Evolutionary conservation across 1,284 basidiomycete species (phyloP), one percentile per base, ranked within the genome.

Genomic region (Rugosomyces carneus): DNA sequence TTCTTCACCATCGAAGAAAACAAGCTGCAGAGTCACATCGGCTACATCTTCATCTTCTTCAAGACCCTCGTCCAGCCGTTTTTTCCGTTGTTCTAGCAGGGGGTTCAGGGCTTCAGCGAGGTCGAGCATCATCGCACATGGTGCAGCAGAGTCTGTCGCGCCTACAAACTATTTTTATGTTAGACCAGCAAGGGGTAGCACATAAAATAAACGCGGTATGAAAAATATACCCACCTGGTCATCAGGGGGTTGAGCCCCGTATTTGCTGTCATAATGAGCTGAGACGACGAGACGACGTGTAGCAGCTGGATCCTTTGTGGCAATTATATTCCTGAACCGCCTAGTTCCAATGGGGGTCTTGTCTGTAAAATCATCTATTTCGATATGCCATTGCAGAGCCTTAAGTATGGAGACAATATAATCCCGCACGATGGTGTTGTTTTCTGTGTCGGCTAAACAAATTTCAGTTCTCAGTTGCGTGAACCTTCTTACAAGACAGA

Each of bases 1-100:
- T 65, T 99, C 96, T 64, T 99, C 96, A 2, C 96, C 96, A 58
- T 99, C 97, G 52, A 99, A 94, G 60, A 99, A 96, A 16, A 99
- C 72, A n/a, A 99, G 71, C 62, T 98, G 93, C 11, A 99, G 65
- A 0, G 95, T 95, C 6, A 86, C 90, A 51, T 86, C 83, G 0
- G 76, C 77, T 18, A 86, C 73, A 47, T 91, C 86, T 26, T 87
- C 82, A 49, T 93, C 86, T 16, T 85, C 85, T 45, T 80, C 78
- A 37, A 70, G 58, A 0, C 72, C 81, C 3, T 76, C 69, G 10
- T 80, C 70, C 1, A 87, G 51, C 16, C 80, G 72, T 44, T 73
- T 65, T 42, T 73, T 68, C n/a, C 86, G 75, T 16, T 73, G 70
- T 26, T 84, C 72, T 9, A 97, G 67, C 26, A 94, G 65, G 0